Percentiles rank a stretch among this genome's conserved stretches.
Conservation (phyloP, 805 yeast species). For the Tetrapisispora phaffii region DNA sequence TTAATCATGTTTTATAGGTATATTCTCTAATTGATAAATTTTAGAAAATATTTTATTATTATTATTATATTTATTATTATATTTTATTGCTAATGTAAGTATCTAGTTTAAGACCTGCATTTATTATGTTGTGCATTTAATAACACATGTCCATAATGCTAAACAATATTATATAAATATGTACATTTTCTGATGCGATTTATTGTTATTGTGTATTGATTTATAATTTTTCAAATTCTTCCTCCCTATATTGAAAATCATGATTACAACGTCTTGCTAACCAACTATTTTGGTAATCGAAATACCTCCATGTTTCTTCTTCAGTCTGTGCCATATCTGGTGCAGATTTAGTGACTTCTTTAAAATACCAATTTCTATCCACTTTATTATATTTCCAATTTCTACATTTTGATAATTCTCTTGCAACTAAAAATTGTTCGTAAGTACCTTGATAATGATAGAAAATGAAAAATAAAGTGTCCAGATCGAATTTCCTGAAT, state of each 20-base stretch:
- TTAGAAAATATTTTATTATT: not conserved
- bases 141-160: slow-evolving; percentile 1
- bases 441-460: slow-evolving; percentile 69
- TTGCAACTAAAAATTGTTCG: slow-evolving; percentile 67
- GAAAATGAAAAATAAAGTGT: slow-evolving; percentile 85
- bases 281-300: slow-evolving; percentile 72
- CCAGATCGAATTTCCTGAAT: slow-evolving; percentile 68
- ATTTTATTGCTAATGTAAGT: not conserved
- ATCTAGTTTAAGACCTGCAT: not conserved
- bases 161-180: not conserved
- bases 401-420: slow-evolving; percentile 58
- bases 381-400: slow-evolving; percentile 62
- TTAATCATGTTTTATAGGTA: slow-evolving; percentile 1
- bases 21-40: not conserved
- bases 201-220: not conserved
- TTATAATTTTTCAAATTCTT: slow-evolving; percentile 38
- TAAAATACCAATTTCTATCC: slow-evolving; percentile 40
- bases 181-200: not conserved
- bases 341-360: slow-evolving; percentile 71
- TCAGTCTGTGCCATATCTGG: slow-evolving; percentile 51
- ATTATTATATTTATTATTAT: not conserved
- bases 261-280: slow-evolving; percentile 40
- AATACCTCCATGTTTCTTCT: slow-evolving; percentile 57
- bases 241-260: slow-evolving; percentile 31
- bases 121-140: not conserved